Evolutionary conservation across 768 basidiomycete species (phyloP), one percentile per base, ranked within the genome.

Genomic region (Suillus hirtellus): DNA sequence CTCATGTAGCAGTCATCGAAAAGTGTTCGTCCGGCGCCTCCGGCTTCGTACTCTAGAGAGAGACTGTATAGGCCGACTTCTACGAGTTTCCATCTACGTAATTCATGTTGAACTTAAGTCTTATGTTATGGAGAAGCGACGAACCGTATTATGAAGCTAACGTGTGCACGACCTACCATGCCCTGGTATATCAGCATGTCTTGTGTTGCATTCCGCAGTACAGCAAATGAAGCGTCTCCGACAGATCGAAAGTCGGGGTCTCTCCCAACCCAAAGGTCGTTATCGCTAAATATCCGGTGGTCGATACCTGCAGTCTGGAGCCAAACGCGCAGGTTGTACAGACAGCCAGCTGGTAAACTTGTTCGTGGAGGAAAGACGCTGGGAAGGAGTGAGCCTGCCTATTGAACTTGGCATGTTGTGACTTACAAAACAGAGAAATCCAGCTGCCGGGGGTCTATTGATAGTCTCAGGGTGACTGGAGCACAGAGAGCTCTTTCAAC

Each of bases 261-360:
- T 68, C 78, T 84, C 19, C 85, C 88, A 14, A 89, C 75, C 86
- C 87, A 89, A 34, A 89, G 69, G 34, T 87, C 85, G 66, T 87
- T 85, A 21, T 86, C 85, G 42, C 81, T 81, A 67, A 90, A 89
- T 50, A 89, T 61, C 42, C 86, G 82, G 64, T 88, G 89, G 62
- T 89, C 85, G 43, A 85, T 73, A n/a, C 77, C 80, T 38, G 81
- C 81, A 6, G 80, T 80, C 15, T 84, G 80, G 50, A 89, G 75
- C 88, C 89, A 90, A 21, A 89, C 84, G 0, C 89, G 86, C 24
- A 89, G 74, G 17, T 83, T 81, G 74, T 78, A 84, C 3, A 88
- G 71, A 60, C 81, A 83, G 0, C 81, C 84, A n/a, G 74, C 73
- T 0, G 88, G 87, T 1, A 86, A 72, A 52, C 79, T 80, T 24